Evolutionary conservation across 2,329 filamentous ascomycete genomes (phyloP), one percentile per base, ranked within the genome.

Genomic region (Fusarium chaquense): DNA sequence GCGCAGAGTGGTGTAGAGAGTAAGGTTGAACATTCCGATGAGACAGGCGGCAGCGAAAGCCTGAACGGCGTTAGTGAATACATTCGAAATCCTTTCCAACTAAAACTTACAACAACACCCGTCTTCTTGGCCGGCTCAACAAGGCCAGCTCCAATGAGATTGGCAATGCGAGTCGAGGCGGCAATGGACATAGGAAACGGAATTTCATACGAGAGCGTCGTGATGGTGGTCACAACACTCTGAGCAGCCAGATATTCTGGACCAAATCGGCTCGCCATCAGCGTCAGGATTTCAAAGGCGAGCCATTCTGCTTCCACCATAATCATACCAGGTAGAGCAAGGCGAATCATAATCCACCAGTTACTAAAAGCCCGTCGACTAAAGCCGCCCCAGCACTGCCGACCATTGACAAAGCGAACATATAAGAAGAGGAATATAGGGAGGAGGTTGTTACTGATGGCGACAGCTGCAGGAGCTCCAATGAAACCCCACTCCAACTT

Each of bases 251-350:
- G 87, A 65, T 91, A 89, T 20, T 90, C 90, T 3, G 92, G 89
- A 18, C 92, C 92, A 61, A 98, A 90, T 73, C 92, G 93, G 53
- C 91, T 93, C 0, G 93, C 88, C 11, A 90, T 89, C n/a, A 98
- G 84, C 0, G 94, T 97, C 67, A 97, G 84, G 50, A 97, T 89
- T 78, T 98, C 95, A 78, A 98, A 98, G 9, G 94, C 94, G 13
- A 98, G 86, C 81, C 93, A 97, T 78, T 98, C 95, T 7, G 95
- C 94, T 78, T 97, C 90, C 3, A 98, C 91, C 94, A 98, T 98
- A 70, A 97, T 83, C 78, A 98, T 89, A 2, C 95, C 95, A 0
- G 95, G 94, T 15, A 98, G 83, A 1, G 95, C 93, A 38, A 98
- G 90, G 49, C 89, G 89, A 73, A 98, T 88, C 95, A 97, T 97